Base-by-base conservation (phyloP, 805 yeast genomes). In the Zygosaccharomyces kombuchaensis region DNA sequence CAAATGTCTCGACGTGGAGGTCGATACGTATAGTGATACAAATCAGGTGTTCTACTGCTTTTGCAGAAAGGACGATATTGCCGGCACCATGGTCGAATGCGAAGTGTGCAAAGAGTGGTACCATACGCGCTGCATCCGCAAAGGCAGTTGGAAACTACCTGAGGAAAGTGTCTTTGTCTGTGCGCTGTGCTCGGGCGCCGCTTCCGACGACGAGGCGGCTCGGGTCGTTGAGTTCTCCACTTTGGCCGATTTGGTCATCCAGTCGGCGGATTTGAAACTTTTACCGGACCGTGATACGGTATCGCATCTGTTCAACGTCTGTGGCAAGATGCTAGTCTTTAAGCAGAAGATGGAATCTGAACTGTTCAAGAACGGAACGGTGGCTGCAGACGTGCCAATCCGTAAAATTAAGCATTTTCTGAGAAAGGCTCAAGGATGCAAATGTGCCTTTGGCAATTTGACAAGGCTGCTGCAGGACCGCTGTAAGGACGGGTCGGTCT, bases 31-130 rank as follows among this genome's bases (percentile, higher is more conserved):
- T 9, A 62, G 57, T 13, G 23, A 38, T 9, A 12, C 40, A 17
- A 16, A 30, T 21, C 43, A 44, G 26, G 37, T 43, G 6, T 56
- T 61, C 17, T 82, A 78, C 57, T 84, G 90, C 57, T 66, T 80
- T 45, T 84, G 91, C 60, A 71, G 88, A 37, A 76, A 74, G 39
- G 63, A 63, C 19, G 90, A 82, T 53, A 62, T 73, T 53, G 75
- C 85, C 61, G 50, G 55, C 6, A 73, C 76, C 0, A 82, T 82
- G 86, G 77, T 82, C 36, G 84, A 78, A 47, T 84, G 90, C 65
- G 89, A 82, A 51, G 64, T 61, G 13, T 84, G 91, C 60, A 70
- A 74, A 43, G 87, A 82, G 55, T 82, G 89, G 89, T 84, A 77
- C 56, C 90, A 84, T 58, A 73, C 75, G 37, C 64, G 63, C 12